Base-by-base conservation (phyloP, 805 yeast species). In the Metschnikowia corniflorae region DNA sequence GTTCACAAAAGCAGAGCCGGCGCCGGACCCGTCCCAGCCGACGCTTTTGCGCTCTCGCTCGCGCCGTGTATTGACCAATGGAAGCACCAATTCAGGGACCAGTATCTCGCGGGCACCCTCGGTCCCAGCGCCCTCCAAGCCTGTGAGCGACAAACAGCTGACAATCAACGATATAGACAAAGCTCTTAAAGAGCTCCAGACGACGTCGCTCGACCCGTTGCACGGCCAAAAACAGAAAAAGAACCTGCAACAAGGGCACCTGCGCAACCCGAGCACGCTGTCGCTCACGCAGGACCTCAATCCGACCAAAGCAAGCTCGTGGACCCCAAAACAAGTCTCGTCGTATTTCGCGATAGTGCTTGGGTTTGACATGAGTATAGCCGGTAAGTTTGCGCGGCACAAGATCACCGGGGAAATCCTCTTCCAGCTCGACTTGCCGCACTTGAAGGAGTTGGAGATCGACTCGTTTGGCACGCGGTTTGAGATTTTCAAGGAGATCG, bases 401-500 rank as follows among this genome's bases (percentile, higher is more conserved):
- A 87, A 88, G 51, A 87, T 93, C 41, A 82, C 89, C 1, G 98
- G 98, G 19, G 66, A 78, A 5, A 91, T 93, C 36, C 62, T 93
- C 29, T 68, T 93, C 35, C 94, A 89, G 60, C 70, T 93, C 44
- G 97, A 91, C 53, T 70, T 91, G 43, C 74, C 86, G 1, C 85
- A 85, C 52, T 71, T 93, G 52, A 93, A 91, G 57, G 99, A 93
- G 60, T 68, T 93, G 40, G 98, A 89, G 39, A 91, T 93, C 35
- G 72, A 78, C 32, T 85, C 95, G 4, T 93, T 93, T 65, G 99
- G 99, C 18, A 89, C 96, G 0, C 74, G 99, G 46, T 93, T 88
- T 61, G 96, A 89, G 58, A 77, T 93, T 31, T 81, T 78, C 60
- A 88, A 87, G 55, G 95, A 86, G 56, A 91, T 93, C 50, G 95